Evolutionary conservation across 345 rosid species (phyloP).

Genomic region (Brassica carinata): DNA sequence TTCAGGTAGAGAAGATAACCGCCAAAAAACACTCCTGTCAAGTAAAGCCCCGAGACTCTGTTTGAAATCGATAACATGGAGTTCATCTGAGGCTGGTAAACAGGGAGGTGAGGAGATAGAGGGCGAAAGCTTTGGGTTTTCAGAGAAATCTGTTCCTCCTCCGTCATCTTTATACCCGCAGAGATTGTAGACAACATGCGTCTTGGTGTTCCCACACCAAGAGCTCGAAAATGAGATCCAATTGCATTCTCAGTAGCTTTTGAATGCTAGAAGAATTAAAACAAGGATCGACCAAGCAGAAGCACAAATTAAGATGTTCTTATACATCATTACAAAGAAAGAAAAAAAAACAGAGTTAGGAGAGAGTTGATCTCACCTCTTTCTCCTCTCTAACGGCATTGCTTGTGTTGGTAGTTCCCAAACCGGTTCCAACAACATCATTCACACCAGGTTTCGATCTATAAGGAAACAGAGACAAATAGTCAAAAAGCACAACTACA

Average conservation of each 20-base stretch:
- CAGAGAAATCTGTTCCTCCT: conserved; percentile 27
- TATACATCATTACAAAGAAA: background rate
- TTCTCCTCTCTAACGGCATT: conserved; percentile 23
- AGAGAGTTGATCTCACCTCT: conserved; percentile 14
- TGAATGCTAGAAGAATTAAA: conserved; percentile 7
- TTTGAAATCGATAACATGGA: conserved; percentile 45
- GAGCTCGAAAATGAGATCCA: conserved; percentile 24
- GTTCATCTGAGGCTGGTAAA: conserved; percentile 46
- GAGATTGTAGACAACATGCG: conserved; percentile 38
- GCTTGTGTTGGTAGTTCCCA: conserved; percentile 24
- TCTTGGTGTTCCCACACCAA: conserved; percentile 34
- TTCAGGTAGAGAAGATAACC: conserved; percentile 43
- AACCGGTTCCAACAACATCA: conserved; percentile 33
- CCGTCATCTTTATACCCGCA: conserved; percentile 32
- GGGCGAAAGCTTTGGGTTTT: conserved; percentile 40
- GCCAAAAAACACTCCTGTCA: conserved; percentile 36
- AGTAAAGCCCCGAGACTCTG: conserved; percentile 43
- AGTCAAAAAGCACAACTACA: background rate
- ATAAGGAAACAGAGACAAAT: background rate
- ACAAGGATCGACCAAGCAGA: background rate
- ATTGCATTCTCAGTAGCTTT: conserved; percentile 23
- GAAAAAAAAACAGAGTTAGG: background rate
- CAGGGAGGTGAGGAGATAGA: conserved; percentile 42
- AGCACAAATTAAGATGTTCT: background rate
- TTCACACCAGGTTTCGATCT: conserved; percentile 37